Base-by-base conservation (phyloP, 129 eudicot genomes). In the Ambrosia artemisiifolia region DNA sequence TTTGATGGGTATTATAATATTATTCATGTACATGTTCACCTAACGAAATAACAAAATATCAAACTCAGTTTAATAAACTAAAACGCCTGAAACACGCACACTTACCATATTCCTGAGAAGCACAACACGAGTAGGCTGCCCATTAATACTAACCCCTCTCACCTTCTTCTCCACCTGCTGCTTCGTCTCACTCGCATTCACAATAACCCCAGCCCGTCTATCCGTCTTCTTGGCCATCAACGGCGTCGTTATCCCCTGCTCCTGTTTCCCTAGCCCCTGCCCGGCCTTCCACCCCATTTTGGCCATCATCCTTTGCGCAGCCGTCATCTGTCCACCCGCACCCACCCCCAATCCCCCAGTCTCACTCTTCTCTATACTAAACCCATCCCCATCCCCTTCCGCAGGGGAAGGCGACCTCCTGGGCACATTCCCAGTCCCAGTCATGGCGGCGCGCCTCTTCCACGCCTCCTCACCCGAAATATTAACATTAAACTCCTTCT, bases 281-380 rank as follows among this genome's bases (percentile, higher is more conserved):
- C 98, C 98, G 34, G 84, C 75, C 54, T 93, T 93, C 98, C 98
- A 93, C 51, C 98, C 98, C 98, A 93, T 93, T 73, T 87, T 93
- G 0, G 98, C 98, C 98, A 93, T 93, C 98, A 93, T 93, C 75
- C 98, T 84, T 65, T 93, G 98, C 0, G 98, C 98, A 0, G 95
- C 95, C 3, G 96, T 93, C 98, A 93, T 93, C 80, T 87, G 87
- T 33, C 98, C 98, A 10, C 92, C 96, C 1, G 96, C 98, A 6
- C 96, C 98, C n/a, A 90, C 78, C 11, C 96, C 98, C 72, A 89
- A 72, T 12, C 93, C 98, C 8, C 82, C 98, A 13, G 85, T 87
- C 69, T 93, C 98, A 16, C 92, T 83, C 59, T 84, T 93, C 73
- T 90, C 96, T 6, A 93, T 93, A 40, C 83, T 71, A 76, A 93